These are phyloP conservation scores for Malassezia pachydermatis DNA, from an alignment of 1,284 basidiomycete genomes.

Conservation along the genomic window DNA sequence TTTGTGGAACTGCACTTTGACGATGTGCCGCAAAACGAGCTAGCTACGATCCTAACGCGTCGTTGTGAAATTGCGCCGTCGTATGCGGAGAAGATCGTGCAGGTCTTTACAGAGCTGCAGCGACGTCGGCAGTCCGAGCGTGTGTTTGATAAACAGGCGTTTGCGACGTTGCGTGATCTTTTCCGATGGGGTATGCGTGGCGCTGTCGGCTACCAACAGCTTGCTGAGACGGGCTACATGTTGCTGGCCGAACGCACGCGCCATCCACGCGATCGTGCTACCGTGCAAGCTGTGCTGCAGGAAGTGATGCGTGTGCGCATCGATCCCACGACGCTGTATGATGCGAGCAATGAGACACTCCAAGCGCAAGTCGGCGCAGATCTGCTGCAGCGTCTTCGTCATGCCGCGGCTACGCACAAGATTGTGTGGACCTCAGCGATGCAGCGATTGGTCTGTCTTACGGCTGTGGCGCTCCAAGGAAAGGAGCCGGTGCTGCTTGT, in stretches of 20 bases:
- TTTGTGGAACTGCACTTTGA: constrained; percentile 97
- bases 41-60: constrained; percentile 64
- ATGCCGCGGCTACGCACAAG: constrained; percentile 50
- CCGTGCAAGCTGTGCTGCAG: constrained; percentile 88
- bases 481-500: constrained; percentile 96
- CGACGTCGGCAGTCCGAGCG: constrained; percentile 77
- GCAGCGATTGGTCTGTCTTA: constrained; percentile 75
- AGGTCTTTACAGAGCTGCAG: constrained; percentile 85
- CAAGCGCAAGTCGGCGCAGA: constrained; percentile 31
- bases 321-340: constrained; percentile 55
- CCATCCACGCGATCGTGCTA: constrained; percentile 69
- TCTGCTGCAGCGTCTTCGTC: constrained; percentile 18
- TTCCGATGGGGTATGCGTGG: constrained; percentile 93
- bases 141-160: constrained; percentile 94
- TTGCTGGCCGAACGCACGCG: constrained; percentile 84
- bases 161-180: constrained; percentile 89
- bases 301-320: constrained; percentile 78
- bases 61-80: constrained; percentile 43
- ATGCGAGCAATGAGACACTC: constrained; percentile 36
- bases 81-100: constrained; percentile 83
- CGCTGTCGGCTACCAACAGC: constrained; percentile 71
- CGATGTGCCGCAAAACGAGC: constrained; percentile 85
- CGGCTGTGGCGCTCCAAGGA: constrained; percentile 70
- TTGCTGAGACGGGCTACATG: constrained; percentile 97
- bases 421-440: constrained; percentile 88